Evolutionary conservation across 345 rosid species (phyloP), one percentile per base, ranked within the genome.

Genomic region (Linum trigynum): DNA sequence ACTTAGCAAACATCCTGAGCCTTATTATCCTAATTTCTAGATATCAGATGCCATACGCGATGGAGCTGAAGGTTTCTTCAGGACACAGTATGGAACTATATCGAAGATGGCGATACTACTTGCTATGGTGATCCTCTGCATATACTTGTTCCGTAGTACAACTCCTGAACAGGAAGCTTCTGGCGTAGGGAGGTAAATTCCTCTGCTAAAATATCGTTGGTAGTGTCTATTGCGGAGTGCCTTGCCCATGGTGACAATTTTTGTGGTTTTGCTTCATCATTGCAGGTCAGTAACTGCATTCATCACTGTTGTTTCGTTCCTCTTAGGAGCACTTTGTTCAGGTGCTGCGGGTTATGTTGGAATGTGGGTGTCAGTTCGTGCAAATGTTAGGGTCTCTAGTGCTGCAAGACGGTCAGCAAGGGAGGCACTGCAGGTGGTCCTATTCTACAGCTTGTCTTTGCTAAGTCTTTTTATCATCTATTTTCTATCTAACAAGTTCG

Each of bases 281-380:
- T 80, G 69, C 82, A 94, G 99, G 84, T 78, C 82, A 66, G 76
- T 83, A 65, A 79, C 97, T 74, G 96, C 97, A 23, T 91, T 55
- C 73, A 91, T 91, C 72, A 94, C 96, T 71, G 99, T 94, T 73
- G 95, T 87, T 69, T 80, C 95, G 76, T 94, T 94, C 81, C 96
- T 94, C 59, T 68, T 90, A 77, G 99, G 99, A 38, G 99, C 99
- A 35, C 59, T 94, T 56, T 94, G 99, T 75, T 91, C 97, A 14
- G 99, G 97, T 78, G 55, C 85, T 65, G 96, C 97, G 0, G 99
- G 99, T 66, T 94, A 90, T 78, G 87, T 91, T 75, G 97, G 99
- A 57, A 94, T 94, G 99, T 94, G 97, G 99, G 99, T 94, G 59
- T 94, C 99, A 16, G 99, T 94, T 60, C 97, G 99, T 76, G 99